Evolutionary conservation across 371 early-diverging fungal species (phyloP).

Genomic region (Actinomortierella wolfii): DNA sequence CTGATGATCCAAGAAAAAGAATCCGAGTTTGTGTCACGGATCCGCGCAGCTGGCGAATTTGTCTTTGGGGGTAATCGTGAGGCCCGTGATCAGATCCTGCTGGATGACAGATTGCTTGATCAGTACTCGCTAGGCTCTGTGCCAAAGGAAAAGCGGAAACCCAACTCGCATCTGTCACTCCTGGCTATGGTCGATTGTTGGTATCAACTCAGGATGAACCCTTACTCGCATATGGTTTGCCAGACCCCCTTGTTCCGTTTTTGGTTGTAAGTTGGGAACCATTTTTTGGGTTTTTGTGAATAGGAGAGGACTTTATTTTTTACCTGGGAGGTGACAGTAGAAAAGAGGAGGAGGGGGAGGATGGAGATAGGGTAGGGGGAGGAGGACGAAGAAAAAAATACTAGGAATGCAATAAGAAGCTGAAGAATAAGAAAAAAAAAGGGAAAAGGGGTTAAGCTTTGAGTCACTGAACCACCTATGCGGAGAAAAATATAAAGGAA

Average conservation of each 20-base stretch:
- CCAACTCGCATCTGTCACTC: constrained; percentile 92
- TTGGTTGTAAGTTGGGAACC: constrained; percentile 82
- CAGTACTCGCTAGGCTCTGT: constrained; percentile 88
- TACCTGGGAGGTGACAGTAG: no score
- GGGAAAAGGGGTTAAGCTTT: no score
- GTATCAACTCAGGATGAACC: constrained; percentile 81
- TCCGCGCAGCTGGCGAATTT: constrained; percentile 47
- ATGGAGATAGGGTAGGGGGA: no score
- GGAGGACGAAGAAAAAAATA: no score
- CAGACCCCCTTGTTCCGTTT: constrained; percentile 95
- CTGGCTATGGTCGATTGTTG: constrained; percentile 95
- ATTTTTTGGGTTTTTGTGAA: background rate
- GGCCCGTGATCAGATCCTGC: constrained; percentile 67
- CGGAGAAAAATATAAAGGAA: no score
- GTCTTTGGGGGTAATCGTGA: constrained; percentile 40
- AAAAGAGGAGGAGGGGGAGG: no score
- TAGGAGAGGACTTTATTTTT: no score
- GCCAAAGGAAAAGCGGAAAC: constrained; percentile 73
- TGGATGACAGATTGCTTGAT: constrained; percentile 83
- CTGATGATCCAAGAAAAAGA: constrained; percentile 91
- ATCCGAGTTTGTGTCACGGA: constrained; percentile 74
- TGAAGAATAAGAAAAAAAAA: no score
- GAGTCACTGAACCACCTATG: no score
- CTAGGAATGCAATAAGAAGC: no score
- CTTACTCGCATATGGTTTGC: constrained; percentile 94